Evolutionary conservation across 1,139 yeast species (phyloP), one percentile per base, ranked within the genome.

Genomic region (Pichia sp.): DNA sequence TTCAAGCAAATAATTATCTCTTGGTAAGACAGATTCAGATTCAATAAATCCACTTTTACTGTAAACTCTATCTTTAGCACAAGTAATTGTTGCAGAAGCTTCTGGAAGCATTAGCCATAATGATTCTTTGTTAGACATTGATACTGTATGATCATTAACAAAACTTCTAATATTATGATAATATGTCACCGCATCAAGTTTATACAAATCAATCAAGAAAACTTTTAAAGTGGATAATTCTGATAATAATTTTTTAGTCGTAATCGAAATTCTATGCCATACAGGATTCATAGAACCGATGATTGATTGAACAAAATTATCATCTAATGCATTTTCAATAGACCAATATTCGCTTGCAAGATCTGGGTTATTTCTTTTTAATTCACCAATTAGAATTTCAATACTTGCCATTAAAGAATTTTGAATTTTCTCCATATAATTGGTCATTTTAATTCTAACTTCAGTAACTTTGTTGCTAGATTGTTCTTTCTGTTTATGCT

Each of bases 51-150:
- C n/a, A n/a, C n/a, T n/a, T n/a, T 56, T 56, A 45, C 71, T 60
- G 61, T 78, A 71, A 0, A 92, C 87, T 49, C 97, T 68, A 45
- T 80, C 80, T 51, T 78, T 77, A 0, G 96, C 81, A 49, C 75
- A 75, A 0, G 87, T 69, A 12, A 86, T 77, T 5, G 92, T 77
- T 0, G 89, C 76, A 45, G 83, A 82, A 0, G 96, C 87, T 44
- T 90, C 96, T 49, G 85, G 94, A 30, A 85, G 74, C 65, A 80
- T 73, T 25, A 90, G 64, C 97, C 97, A 92, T 0, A 95, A 94
- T 37, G 95, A 84, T 48, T 72, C 70, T 47, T 72, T 70, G 4
- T 40, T 36, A 7, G 35, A 30, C 1, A 77, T 69, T 4, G 70
- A 62, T 0, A 81, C 73, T 35, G 73, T 70, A 56, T 82, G 82